Evolutionary conservation across 2,329 filamentous ascomycete species (phyloP), one percentile per base, ranked within the genome.

Genomic region (Fusarium irregulare): DNA sequence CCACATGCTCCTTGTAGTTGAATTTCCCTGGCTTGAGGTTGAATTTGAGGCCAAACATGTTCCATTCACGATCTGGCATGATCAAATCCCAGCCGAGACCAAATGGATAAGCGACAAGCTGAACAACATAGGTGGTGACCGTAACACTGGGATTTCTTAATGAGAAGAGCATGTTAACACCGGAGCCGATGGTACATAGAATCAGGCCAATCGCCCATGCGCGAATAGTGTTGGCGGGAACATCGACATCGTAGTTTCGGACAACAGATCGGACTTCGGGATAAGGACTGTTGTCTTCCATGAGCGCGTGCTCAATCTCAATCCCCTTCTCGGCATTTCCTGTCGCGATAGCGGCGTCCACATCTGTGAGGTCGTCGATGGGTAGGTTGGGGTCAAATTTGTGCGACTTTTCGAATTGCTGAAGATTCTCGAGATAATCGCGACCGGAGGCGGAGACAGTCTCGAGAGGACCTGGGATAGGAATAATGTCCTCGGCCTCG

Each of bases 281-380:
- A 74, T 91, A 91, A 4, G 89, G 89, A 49, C 89, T 91, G 76
- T 91, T 88, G 60, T 91, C 88, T 75, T 90, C 84, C 73, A 89
- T 82, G 61, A 87, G 79, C 48, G 87, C 86, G 71, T 86, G 84
- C 72, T 89, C 86, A 70, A 90, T 84, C 63, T 85, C 83, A 51
- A 86, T 78, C 57, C 86, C 86, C 76, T 87, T 86, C 71, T 86
- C 86, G 68, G 84, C 81, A 77, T 89, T 86, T 62, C 84, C 82
- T 3, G 83, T 84, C 44, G 83, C 79, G 47, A 89, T 82, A 28
- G 85, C 88, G 46, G 86, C 83, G 62, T 90, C 87, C 65, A 91
- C 83, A 77, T 89, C 86, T 65, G 88, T 86, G 54, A 87, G 79
- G 49, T 90, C 84, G 66, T 89, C 87, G 64, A 89, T 81, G n/a